phyloP scores from a whole-genome alignment of 2,329 filamentous ascomycete genomes.

The Penicillium rolfsii region DNA sequence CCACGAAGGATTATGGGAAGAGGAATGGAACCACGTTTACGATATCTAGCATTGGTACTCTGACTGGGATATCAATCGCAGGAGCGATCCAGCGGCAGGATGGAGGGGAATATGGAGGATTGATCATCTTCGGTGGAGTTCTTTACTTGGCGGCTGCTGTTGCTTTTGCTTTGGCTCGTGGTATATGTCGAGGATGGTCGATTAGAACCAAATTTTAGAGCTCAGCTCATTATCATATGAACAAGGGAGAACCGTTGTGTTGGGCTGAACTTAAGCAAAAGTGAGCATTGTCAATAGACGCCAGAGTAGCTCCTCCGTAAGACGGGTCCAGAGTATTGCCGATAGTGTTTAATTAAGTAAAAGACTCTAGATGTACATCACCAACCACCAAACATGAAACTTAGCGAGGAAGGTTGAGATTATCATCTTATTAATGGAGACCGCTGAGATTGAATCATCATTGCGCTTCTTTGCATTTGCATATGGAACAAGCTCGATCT shows the following conservation, averaged over 20 bases:
- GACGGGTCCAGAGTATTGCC: background rate
- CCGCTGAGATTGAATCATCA: background rate
- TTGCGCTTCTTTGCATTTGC: too few relatives aligned
- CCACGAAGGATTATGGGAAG: conserved; percentile 45
- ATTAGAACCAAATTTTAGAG: background rate
- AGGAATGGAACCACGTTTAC: conserved; percentile 42
- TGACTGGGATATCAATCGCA: conserved; percentile 20
- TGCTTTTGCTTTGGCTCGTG: background rate
- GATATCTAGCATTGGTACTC: conserved; percentile 30
- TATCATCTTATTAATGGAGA: background rate
- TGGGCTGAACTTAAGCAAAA: background rate
- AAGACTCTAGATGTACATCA: background rate
- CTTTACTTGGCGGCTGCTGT: background rate
- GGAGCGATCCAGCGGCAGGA: background rate
- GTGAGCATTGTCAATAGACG: background rate
- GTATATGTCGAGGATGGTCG: background rate
- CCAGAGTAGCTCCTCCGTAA: background rate
- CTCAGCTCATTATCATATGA: background rate
- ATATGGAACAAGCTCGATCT: conserved; percentile 1
- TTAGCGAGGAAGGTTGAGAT: background rate
- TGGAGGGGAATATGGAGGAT: background rate
- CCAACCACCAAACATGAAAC: background rate
- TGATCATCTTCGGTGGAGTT: background rate
- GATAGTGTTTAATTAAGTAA: background rate
- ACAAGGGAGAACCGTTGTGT: background rate